Evolutionary conservation across 495 filamentous ascomycete species (phyloP), one percentile per base, ranked within the genome.

Genomic region (Aspergillus steynii): DNA sequence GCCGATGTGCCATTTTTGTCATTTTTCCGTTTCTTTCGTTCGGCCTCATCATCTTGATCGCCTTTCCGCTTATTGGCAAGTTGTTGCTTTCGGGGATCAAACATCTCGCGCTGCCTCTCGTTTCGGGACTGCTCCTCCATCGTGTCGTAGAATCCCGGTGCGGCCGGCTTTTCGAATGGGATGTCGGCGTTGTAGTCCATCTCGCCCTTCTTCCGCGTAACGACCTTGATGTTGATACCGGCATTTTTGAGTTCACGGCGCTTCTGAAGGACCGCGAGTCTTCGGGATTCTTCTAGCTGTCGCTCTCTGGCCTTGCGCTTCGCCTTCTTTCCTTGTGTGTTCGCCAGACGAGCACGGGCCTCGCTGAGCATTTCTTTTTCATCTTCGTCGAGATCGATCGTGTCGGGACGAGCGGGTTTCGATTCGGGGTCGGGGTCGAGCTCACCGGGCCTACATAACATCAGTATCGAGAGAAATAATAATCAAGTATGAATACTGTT

Each of bases 121-220:
- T 99, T 99, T 61, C 82, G 81, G 20, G 73, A 68, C 53, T 87
- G 80, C 66, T 99, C 95, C 12, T 96, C 92, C 6, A 74, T 79
- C 2, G 95, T 98, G 65, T 99, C 95, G 74, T 92, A 97, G 68
- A 99, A 99, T 34, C 95, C 95, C 56, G 90, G 84, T 5, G 90
- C 90, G 0, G 93, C 86, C 46, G 87, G 88, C 75, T 96, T 96
- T 75, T 99, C 95, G 66, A 99, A 97, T 3, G 96, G 95, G 59
- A 98, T 95, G 68, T 98, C 95, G 58, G 95, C 96, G 70, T 98
- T 98, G 80, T 99, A 99, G 72, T 99, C 95, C 93, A 99, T 98
- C 80, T 97, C 88, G 1, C 93, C 93, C 76, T 90, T 88, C 78
- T 97, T 97, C 54, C 88, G 85, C 29, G 90, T 96, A n/a, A 87